Percentiles rank a stretch among this genome's conserved stretches.
Evolutionary conservation across 2,329 filamentous ascomycete species (phyloP).

Genomic region (Aspergillus texensis): DNA sequence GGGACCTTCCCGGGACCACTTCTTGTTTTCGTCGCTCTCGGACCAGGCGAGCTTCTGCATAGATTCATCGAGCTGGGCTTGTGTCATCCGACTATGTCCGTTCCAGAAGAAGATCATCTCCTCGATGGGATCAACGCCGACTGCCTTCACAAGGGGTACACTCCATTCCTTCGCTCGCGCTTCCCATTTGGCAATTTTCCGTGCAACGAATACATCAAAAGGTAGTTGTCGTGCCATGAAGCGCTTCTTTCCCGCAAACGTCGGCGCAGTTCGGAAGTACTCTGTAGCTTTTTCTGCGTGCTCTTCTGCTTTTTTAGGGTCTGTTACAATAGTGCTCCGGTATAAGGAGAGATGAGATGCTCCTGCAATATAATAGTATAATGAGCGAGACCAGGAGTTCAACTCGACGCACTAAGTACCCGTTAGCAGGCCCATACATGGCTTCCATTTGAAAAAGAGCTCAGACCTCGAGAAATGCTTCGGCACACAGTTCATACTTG

Average conservation of each 20-base stretch:
- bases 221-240: conserved; percentile 90
- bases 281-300: conserved; percentile 69
- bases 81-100: conserved; percentile 78
- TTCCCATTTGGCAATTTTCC: conserved; percentile 89
- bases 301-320: conserved; percentile 50
- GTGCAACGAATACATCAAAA: conserved; percentile 80
- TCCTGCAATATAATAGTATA: conserved; percentile 89
- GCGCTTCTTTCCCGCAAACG: conserved; percentile 78
- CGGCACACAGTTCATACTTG: conserved; percentile 72
- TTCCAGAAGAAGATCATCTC: conserved; percentile 97
- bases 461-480: conserved; percentile 67
- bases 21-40: conserved; percentile 59
- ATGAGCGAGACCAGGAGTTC: conserved; percentile 86
- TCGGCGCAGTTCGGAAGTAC: conserved; percentile 70
- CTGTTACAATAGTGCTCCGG: conserved; percentile 48
- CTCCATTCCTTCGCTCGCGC: conserved; percentile 68
- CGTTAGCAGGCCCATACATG: conserved; percentile 2
- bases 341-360: conserved; percentile 80
- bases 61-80: conserved; percentile 64
- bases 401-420: conserved; percentile 65
- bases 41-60: conserved; percentile 68
- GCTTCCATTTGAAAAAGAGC: conserved; percentile 3
- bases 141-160: conserved; percentile 73
- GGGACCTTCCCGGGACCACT: conserved; percentile 54
- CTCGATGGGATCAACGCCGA: conserved; percentile 77